Base-by-base conservation (phyloP, 176 grass and related monocot species). In the Aegilops tauschii region DNA sequence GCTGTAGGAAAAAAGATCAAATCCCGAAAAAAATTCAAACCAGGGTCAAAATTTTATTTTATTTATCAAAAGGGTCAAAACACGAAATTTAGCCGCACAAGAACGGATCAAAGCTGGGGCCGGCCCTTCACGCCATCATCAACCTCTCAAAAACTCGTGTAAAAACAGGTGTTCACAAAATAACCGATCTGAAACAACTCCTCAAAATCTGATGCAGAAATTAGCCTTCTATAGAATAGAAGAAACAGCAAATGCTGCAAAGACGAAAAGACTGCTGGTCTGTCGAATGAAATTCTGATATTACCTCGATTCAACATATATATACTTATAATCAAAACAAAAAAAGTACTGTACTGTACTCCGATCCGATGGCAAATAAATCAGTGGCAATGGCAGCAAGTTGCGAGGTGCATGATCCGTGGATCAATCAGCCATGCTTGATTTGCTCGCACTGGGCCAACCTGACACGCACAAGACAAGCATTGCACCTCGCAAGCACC, bases 381-480 rank as follows among this genome's bases (percentile, higher is more conserved):
- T 54, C 5, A 18, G 20, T 59, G 52, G 52, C 54, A 21, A 3
- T 59, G 54, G 54, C 54, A 9, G 52, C 69, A 74, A 84, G 5
- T n/a, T 62, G 69, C 9, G 69, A 61, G 12, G 16, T 10, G 25
- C 78, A 21, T 7, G 27, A 8, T 34, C 17, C 8, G 7, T 1
- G 6, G 42, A 36, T 66, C 61, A 20, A 34, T 66, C 21, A 36
- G 39, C 29, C 11, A 69, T 73, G 47, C 72, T 44, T 75, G 69
- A 32, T 75, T 3, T 39, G 65, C 47, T 77, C 18, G 67, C n/a
- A 40, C 79, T 78, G 34, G 86, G 12, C 80, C 63, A 83, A 61
- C 49, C 80, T 69, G 71, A 77, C 70, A 14, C 34, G 25, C 23
- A 16, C 70, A 5, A 68, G 86, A 82, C 79, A 87, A 87, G 34